Percentiles rank a stretch among this genome's conserved stretches.
Conservation (phyloP, 371 early-diverging fungal species). For the Umbelopsis sp. region DNA sequence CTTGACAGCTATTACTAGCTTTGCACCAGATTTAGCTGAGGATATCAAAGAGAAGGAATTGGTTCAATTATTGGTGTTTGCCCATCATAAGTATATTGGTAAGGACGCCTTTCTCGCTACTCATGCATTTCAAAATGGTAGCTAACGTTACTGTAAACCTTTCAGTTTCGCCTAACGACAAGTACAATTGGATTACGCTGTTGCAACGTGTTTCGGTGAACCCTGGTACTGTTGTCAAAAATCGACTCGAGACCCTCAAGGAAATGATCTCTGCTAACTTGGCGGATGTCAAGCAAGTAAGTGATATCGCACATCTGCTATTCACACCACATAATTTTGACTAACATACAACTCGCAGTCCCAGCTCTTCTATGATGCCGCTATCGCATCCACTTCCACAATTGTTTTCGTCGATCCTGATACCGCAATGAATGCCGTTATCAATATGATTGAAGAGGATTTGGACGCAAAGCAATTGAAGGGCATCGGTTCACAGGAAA, state of each 20-base stretch:
- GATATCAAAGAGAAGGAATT: slow-evolving; percentile 52
- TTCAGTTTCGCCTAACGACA: slow-evolving; percentile 61
- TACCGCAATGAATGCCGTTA: slow-evolving; percentile 44
- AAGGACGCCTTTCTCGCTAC: slow-evolving; percentile 4
- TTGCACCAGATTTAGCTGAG: slow-evolving; percentile 37
- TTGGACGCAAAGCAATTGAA: slow-evolving; percentile 50
- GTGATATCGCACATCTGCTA: no score
- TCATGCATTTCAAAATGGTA: background rate
- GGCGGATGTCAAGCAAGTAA: slow-evolving; percentile 17
- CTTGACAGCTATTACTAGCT: slow-evolving; percentile 66
- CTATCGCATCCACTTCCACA: slow-evolving; percentile 57
- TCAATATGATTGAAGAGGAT: slow-evolving; percentile 48
- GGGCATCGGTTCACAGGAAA: slow-evolving; percentile 56
- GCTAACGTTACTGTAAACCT: background rate
- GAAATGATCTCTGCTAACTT: slow-evolving; percentile 42
- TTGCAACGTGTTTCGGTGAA: slow-evolving; percentile 76
- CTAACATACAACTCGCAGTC: slow-evolving; percentile 28
- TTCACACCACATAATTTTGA: no score
- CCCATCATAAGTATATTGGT: slow-evolving; percentile 75
- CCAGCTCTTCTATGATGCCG: slow-evolving; percentile 56
- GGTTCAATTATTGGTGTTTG: slow-evolving; percentile 68
- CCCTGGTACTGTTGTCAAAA: slow-evolving; percentile 69
- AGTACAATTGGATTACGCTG: slow-evolving; percentile 85
- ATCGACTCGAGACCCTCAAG: slow-evolving; percentile 42
- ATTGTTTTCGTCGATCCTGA: slow-evolving; percentile 63